phyloP scores from a whole-genome alignment of 163 green algal genomes.

The Chloromonas sp. region DNA sequence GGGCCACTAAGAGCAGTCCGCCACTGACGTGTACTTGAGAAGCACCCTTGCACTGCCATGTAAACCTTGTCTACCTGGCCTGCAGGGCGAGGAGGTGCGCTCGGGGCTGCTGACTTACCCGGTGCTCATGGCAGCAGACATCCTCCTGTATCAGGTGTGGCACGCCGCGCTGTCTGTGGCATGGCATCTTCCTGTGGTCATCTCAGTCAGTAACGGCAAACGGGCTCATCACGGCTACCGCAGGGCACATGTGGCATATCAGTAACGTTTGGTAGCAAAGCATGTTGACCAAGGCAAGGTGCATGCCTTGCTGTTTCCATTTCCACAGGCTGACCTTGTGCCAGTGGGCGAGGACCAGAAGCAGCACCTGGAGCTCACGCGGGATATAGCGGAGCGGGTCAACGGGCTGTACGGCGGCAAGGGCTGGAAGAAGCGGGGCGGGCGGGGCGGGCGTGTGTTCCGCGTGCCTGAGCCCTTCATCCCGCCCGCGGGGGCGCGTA shows the following conservation, averaged over 20 bases:
- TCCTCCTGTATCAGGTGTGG: slow-evolving; percentile 92
- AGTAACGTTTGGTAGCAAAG: too few relatives aligned
- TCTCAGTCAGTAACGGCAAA: not conserved
- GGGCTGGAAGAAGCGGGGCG: slow-evolving; percentile 92
- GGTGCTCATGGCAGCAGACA: slow-evolving; percentile 99
- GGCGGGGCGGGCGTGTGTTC: slow-evolving; percentile 68
- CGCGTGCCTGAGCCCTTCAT: slow-evolving; percentile 91
- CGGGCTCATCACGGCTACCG: not conserved
- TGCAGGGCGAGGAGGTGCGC: slow-evolving; percentile 70
- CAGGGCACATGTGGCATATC: not conserved
- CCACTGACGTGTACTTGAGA: too few relatives aligned
- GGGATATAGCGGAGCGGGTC: slow-evolving; percentile 88
- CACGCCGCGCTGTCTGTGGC: not conserved
- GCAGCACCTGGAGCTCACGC: slow-evolving; percentile 96
- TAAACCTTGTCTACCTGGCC: too few relatives aligned
- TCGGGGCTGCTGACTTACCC: slow-evolving; percentile 95
- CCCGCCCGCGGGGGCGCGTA: slow-evolving; percentile 75
- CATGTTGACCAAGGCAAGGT: too few relatives aligned
- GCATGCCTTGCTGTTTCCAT: not conserved
- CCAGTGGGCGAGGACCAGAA: slow-evolving; percentile 96
- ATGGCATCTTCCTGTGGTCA: not conserved
- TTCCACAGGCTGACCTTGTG: slow-evolving; percentile 84
- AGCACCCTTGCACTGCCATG: too few relatives aligned
- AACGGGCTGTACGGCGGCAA: slow-evolving; percentile 85
- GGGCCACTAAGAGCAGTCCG: too few relatives aligned